These are phyloP conservation scores for Crithidia fasciculata DNA, from an alignment of 208 protist genomes.

Conservation along the genomic window DNA sequence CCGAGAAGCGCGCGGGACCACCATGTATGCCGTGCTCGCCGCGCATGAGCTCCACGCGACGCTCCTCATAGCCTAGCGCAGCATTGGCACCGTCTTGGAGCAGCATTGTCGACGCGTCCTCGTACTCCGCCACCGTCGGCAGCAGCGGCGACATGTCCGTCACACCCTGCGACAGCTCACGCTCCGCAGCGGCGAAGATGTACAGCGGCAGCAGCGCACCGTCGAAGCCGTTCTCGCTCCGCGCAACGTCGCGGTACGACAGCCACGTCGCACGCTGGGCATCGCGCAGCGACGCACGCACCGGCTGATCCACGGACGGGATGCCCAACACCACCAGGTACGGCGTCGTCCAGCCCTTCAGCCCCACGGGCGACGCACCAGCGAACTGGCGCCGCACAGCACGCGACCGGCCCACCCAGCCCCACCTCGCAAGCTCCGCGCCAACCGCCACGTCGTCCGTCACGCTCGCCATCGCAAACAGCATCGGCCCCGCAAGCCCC, in stretches of 20 bases:
- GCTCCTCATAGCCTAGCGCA: not conserved
- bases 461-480: constrained; percentile 26
- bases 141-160: constrained; percentile 9
- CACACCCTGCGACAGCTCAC: not conserved
- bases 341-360: constrained; percentile 13
- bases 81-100: not conserved
- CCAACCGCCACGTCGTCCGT: constrained; percentile 23
- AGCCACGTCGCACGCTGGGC: constrained; percentile 4
- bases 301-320: constrained; percentile 13
- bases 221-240: constrained; percentile 6
- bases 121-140: constrained; percentile 21
- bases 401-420: constrained; percentile 9
- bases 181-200: constrained; percentile 15
- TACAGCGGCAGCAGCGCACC: constrained; percentile 20
- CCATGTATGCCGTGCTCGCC: not conserved
- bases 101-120: not conserved
- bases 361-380: constrained; percentile 1
- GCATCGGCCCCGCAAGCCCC: constrained; percentile 19
- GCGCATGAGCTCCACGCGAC: not conserved
- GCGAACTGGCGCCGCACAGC: constrained; percentile 15
- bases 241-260: constrained; percentile 6
- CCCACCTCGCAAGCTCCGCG: constrained; percentile 15
- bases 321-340: constrained; percentile 17
- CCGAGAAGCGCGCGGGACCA: not conserved
- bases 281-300: constrained; percentile 5